Conservation (phyloP, 148 eudicot genomes). For the Spergularia bocconei region DNA sequence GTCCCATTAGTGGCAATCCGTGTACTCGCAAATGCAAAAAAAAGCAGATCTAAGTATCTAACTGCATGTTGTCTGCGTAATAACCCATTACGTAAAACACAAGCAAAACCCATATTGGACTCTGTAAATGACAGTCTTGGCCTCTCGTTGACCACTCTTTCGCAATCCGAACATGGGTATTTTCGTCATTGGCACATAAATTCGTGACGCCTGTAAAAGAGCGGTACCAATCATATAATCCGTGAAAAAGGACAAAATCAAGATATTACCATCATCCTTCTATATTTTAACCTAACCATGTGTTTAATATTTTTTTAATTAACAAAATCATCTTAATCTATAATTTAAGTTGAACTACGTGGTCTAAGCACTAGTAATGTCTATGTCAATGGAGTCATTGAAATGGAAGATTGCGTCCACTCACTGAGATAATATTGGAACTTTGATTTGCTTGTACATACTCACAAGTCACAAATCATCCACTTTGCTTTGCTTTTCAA, state of each 20-base stretch:
- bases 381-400: too few relatives aligned
- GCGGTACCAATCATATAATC: constrained; percentile 18
- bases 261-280: constrained; percentile 5
- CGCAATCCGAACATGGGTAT: not conserved
- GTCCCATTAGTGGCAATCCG: constrained; percentile 7
- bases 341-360: too few relatives aligned
- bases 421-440: not conserved
- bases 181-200: not conserved
- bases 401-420: not conserved
- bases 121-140: not conserved
- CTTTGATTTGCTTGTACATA: not conserved
- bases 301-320: not conserved
- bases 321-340: too few relatives aligned
- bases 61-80: constrained; percentile 17
- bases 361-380: too few relatives aligned
- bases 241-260: constrained; percentile 17
- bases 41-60: not conserved
- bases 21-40: constrained; percentile 15
- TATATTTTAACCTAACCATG: constrained; percentile 5
- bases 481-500: not conserved
- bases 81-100: not conserved
- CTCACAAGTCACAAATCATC: not conserved
- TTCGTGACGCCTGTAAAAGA: not conserved
- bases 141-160: constrained; percentile 9
- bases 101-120: not conserved